A percentile compares a stretch with the other conserved stretches of the same genome.
Evolutionary conservation across 2,329 filamentous ascomycete genomes (phyloP).

Genomic region (Penicillium sp.): DNA sequence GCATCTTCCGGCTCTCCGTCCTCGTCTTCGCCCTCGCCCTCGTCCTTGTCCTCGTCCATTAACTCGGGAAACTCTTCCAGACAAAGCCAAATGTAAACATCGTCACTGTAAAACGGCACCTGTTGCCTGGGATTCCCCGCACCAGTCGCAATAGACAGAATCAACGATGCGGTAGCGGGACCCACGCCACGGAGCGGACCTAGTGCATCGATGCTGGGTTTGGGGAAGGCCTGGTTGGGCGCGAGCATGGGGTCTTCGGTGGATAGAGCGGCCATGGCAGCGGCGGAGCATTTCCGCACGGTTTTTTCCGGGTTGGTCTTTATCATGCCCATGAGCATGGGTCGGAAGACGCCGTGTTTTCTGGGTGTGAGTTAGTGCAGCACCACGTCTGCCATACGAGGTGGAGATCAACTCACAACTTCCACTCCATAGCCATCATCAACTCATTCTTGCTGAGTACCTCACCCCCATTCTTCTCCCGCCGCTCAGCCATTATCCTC

Average conservation of each 20-base stretch:
- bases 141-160: slow-evolving; percentile 38
- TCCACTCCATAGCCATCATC: slow-evolving; percentile 46
- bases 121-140: slow-evolving; percentile 8
- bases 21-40: not conserved
- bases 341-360: slow-evolving; percentile 44
- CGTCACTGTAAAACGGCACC: slow-evolving; percentile 48
- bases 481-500: slow-evolving; percentile 19
- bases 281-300: slow-evolving; percentile 29
- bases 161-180: slow-evolving; percentile 45
- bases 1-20: not conserved
- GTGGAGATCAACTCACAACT: slow-evolving; percentile 36
- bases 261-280: slow-evolving; percentile 30
- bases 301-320: slow-evolving; percentile 35
- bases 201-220: slow-evolving; percentile 34
- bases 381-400: too few species aligned
- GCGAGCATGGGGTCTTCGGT: slow-evolving; percentile 3
- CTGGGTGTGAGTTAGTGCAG: slow-evolving; percentile 18
- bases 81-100: slow-evolving; percentile 45
- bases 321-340: slow-evolving; percentile 43
- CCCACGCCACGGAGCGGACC: slow-evolving; percentile 44
- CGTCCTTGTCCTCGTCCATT: not conserved
- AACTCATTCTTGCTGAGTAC: slow-evolving; percentile 38
- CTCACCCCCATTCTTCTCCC: slow-evolving; percentile 16
- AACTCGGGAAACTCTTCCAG: slow-evolving; percentile 22
- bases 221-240: slow-evolving; percentile 30